These are phyloP conservation scores for Nicotiana noctiflora DNA, from an alignment of 257 asterid genomes.

Conservation along the genomic window DNA sequence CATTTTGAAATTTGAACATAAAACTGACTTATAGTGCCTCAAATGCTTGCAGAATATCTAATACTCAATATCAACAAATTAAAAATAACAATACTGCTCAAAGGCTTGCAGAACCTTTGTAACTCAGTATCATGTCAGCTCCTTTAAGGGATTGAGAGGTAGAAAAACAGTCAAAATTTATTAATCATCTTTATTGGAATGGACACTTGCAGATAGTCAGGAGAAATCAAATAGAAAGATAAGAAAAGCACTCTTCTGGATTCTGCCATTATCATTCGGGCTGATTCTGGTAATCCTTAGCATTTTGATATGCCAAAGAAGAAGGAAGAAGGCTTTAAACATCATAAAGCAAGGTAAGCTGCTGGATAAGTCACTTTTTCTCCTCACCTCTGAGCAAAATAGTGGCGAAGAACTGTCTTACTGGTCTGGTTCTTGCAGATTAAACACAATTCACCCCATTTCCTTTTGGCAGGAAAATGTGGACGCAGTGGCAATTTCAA, in stretches of 20 bases:
- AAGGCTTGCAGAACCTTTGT: neutral
- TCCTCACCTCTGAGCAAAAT: no score
- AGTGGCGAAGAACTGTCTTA: neutral
- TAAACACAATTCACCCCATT: neutral
- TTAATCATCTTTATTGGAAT: neutral
- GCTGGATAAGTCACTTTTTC: neutral
- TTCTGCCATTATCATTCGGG: neutral
- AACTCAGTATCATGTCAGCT: neutral
- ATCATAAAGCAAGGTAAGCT: neutral
- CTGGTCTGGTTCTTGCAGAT: neutral
- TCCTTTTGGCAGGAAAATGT: neutral
- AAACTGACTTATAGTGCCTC: neutral
- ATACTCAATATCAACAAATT: neutral
- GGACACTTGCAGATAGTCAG: neutral
- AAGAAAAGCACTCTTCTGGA: neutral
- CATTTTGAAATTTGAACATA: neutral
- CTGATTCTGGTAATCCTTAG: conserved; percentile 1
- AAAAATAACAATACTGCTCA: neutral
- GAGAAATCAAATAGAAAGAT: neutral
- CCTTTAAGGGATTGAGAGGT: neutral
- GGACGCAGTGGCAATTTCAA: neutral
- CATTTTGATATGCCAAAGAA: neutral
- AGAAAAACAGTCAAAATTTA: neutral
- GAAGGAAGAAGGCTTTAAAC: neutral
- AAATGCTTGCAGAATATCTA: neutral